phyloP scores from a whole-genome alignment of 2,329 filamentous ascomycete species.

The Hypoxylon sp. region DNA sequence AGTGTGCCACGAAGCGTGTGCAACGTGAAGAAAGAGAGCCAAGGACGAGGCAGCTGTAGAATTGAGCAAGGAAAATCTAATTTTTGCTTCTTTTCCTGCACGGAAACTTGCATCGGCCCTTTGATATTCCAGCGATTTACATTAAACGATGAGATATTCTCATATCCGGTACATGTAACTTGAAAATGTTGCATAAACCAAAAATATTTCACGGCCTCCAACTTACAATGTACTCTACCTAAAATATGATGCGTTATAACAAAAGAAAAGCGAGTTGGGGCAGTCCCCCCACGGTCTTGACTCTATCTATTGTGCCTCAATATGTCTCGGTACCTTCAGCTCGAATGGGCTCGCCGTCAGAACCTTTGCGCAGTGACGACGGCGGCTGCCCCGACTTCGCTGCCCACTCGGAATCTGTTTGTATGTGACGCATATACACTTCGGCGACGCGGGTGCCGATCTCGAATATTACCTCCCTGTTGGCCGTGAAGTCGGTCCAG shows the following conservation, averaged over 20 bases:
- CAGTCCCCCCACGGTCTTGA: no score
- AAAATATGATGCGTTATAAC: no score
- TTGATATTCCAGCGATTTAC: slow-evolving; percentile 3
- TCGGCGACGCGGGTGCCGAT: slow-evolving; percentile 45
- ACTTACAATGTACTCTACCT: no score
- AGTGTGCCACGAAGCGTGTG: no score
- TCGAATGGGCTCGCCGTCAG: slow-evolving; percentile 5
- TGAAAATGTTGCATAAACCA: no score
- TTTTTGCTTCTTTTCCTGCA: background rate
- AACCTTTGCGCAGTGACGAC: slow-evolving; percentile 13
- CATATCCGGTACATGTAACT: background rate
- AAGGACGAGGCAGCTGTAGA: slow-evolving; percentile 24
- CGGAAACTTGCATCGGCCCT: background rate
- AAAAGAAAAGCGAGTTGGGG: no score
- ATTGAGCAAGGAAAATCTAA: slow-evolving; percentile 31
- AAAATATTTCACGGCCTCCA: no score
- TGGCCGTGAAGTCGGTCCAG: slow-evolving; percentile 59
- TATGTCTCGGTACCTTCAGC: background rate
- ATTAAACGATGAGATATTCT: background rate
- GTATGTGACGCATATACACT: slow-evolving; percentile 30
- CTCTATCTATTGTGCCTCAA: background rate
- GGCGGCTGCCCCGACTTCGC: slow-evolving; percentile 20
- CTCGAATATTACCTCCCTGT: slow-evolving; percentile 46
- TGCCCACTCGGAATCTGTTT: slow-evolving; percentile 32
- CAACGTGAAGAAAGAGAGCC: background rate